phyloP scores from a whole-genome alignment of 228 moss, liverwort and hornwort species.

The Sphagnum fallax region DNA sequence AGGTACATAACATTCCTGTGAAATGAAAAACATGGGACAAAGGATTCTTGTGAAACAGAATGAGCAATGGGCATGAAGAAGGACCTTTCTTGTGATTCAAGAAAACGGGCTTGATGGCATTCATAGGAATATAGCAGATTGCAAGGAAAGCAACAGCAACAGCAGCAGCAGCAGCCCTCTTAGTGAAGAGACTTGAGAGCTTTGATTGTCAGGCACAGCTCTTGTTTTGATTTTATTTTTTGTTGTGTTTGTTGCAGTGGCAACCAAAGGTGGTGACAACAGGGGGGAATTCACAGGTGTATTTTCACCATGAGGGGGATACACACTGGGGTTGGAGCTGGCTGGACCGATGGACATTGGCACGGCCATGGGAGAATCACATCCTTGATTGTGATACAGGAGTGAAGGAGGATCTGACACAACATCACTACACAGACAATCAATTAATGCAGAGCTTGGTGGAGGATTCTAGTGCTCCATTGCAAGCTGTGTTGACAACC shows the following conservation, averaged over 20 bases:
- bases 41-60: too few relatives aligned
- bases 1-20: constrained; percentile 22
- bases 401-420: constrained; percentile 9
- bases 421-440: not conserved
- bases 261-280: constrained; percentile 25
- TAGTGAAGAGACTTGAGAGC: too few relatives aligned
- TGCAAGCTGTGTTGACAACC: constrained; percentile 6
- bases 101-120: too few relatives aligned
- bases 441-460: constrained; percentile 19
- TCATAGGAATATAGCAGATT: too few relatives aligned
- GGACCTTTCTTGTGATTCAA: too few relatives aligned
- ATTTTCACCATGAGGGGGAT: constrained; percentile 59
- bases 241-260: constrained; percentile 19
- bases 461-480: constrained; percentile 5
- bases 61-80: too few relatives aligned
- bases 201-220: too few relatives aligned
- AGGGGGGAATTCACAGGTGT: constrained; percentile 25
- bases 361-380: constrained; percentile 91
- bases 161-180: too few relatives aligned
- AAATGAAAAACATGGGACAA: too few relatives aligned
- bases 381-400: constrained; percentile 25
- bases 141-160: too few relatives aligned
- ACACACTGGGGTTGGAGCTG: constrained; percentile 98
- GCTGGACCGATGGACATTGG: constrained; percentile 95
- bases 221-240: too few relatives aligned